Conservation (phyloP, 495 filamentous ascomycete genomes). For the Articulospora tetracladia region DNA sequence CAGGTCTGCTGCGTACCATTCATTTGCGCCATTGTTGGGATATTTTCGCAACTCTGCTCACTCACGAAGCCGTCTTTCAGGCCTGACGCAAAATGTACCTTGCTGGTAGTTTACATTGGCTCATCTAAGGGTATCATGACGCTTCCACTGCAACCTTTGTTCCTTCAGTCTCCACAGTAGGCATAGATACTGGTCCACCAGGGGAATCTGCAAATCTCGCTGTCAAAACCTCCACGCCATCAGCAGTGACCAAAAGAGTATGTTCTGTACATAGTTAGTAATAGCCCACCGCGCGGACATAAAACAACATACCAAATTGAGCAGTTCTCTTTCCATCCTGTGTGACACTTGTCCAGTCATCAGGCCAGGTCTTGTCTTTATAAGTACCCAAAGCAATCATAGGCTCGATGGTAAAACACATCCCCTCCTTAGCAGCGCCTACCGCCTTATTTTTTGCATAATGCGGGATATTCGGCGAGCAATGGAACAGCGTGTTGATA, state of each 20-base stretch:
- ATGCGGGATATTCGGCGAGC: conserved; percentile 79
- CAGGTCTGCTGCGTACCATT: too few species aligned
- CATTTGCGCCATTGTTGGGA: too few species aligned
- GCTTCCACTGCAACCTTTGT: conserved; percentile 3
- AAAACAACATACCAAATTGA: conserved; percentile 56
- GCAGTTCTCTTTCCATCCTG: conserved; percentile 78
- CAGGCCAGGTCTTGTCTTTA: conserved; percentile 81
- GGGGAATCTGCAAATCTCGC: conserved; percentile 78
- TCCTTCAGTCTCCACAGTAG: conserved; percentile 31
- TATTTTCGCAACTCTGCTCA: too few species aligned
- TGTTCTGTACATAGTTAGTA: conserved; percentile 58
- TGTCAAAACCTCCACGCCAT: conserved; percentile 90
- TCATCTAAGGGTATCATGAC: neutral
- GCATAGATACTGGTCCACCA: conserved; percentile 77
- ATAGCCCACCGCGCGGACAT: neutral
- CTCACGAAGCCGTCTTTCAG: too few species aligned
- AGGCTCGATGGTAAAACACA: conserved; percentile 93
- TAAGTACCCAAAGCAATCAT: conserved; percentile 85
- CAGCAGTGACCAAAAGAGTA: conserved; percentile 88
- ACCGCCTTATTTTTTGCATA: conserved; percentile 91
- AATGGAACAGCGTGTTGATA: conserved; percentile 82
- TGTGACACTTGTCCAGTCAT: conserved; percentile 86
- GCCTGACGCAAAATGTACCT: too few species aligned
- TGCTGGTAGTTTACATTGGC: neutral
- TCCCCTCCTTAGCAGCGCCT: conserved; percentile 78